A percentile compares a stretch with the other conserved stretches of the same genome.
phyloP scores from a whole-genome alignment of 108 stramenopile species.

The Nitzschia sp. region DNA sequence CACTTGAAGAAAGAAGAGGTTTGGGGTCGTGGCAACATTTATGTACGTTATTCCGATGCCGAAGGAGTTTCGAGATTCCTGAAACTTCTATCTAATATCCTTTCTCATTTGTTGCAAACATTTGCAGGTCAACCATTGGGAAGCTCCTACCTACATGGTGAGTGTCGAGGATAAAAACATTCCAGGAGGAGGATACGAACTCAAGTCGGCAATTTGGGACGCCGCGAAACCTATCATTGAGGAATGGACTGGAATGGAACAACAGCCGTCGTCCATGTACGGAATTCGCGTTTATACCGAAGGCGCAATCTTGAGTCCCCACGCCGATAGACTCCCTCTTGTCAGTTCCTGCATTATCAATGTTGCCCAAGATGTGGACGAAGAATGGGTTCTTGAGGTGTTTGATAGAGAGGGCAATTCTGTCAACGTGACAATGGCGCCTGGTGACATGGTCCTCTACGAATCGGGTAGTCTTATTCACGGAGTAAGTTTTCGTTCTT shows the following conservation, averaged over 20 bases:
- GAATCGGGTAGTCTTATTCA: slow-evolving; percentile 52
- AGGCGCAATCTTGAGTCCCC: slow-evolving; percentile 81
- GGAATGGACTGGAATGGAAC: slow-evolving; percentile 89
- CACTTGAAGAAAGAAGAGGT: slow-evolving; percentile 51
- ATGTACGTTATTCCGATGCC: no score
- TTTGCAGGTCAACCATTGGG: slow-evolving; percentile 82
- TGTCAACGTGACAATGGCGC: slow-evolving; percentile 49
- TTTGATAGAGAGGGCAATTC: slow-evolving; percentile 83
- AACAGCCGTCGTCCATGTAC: slow-evolving; percentile 79
- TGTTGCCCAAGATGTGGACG: slow-evolving; percentile 90
- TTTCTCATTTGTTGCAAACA: no score
- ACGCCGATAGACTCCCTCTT: slow-evolving; percentile 88
- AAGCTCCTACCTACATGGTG: slow-evolving; percentile 75
- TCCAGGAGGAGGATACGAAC: slow-evolving; percentile 62
- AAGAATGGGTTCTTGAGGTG: slow-evolving; percentile 92
- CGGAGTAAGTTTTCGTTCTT: slow-evolving; percentile 10
- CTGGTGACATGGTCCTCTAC: slow-evolving; percentile 76
- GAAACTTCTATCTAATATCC: no score
- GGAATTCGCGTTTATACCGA: slow-evolving; percentile 87
- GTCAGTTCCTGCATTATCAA: slow-evolving; percentile 91
- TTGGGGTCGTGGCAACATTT: slow-evolving; percentile 68
- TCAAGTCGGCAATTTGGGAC: slow-evolving; percentile 77
- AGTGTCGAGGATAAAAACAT: slow-evolving; percentile 67
- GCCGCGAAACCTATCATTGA: slow-evolving; percentile 76
- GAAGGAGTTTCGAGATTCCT: no score